Conservation (phyloP, 257 asterid species). For the Datura wrightii region DNA sequence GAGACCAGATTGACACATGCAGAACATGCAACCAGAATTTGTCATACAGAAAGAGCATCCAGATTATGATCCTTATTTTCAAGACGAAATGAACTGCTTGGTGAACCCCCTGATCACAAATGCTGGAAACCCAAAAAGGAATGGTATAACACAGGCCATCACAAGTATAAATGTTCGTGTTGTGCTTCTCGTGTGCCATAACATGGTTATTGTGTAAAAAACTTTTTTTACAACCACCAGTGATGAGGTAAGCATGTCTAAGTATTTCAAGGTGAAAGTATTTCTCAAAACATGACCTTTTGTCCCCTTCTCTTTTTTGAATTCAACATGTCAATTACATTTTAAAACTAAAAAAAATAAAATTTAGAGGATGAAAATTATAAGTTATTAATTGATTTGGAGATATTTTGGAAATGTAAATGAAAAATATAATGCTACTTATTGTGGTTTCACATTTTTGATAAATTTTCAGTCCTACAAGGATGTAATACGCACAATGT, state of each 20-base stretch:
- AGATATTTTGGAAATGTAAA: neutral
- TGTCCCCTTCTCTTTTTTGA: neutral
- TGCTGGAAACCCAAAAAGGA: neutral
- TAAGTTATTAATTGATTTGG: constrained; percentile 19
- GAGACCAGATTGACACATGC: constrained; percentile 14
- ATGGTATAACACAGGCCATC: neutral
- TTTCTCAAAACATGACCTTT: neutral
- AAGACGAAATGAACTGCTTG: constrained; percentile 7
- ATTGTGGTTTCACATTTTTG: neutral
- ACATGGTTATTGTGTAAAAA: neutral
- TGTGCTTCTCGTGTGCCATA: neutral
- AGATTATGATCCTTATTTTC: neutral
- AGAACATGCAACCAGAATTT: neutral
- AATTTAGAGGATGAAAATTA: neutral
- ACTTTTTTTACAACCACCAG: neutral
- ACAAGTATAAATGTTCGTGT: neutral
- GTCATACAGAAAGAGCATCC: neutral
- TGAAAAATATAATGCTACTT: neutral
- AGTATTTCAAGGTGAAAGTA: constrained; percentile 10
- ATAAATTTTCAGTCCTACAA: neutral
- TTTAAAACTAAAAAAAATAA: neutral
- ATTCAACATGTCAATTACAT: neutral
- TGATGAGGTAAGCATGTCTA: neutral
- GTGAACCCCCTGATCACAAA: constrained; percentile 5
- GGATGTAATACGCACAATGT: neutral